Evolutionary conservation across 371 early-diverging fungal species (phyloP).

Genomic region (Circinella minor): DNA sequence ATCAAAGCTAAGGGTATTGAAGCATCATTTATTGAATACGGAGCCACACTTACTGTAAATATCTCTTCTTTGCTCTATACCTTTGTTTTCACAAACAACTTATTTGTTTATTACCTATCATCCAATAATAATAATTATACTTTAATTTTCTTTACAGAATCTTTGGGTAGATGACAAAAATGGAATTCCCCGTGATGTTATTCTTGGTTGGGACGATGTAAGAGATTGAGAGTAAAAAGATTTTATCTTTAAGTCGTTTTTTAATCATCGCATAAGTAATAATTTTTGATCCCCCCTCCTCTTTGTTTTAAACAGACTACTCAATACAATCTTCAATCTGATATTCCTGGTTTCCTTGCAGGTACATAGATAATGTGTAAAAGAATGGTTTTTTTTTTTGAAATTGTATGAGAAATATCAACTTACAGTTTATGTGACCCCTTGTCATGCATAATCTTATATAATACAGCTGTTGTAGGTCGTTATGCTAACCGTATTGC

Average conservation of each 20-base stretch:
- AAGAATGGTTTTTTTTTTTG: too few relatives aligned
- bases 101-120: neutral
- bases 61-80: neutral
- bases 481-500: constrained; percentile 30
- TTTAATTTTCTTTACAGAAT: constrained; percentile 13
- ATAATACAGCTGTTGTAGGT: constrained; percentile 22
- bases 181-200: constrained; percentile 19
- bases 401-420: neutral
- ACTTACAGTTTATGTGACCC: neutral
- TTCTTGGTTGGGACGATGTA: constrained; percentile 33
- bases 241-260: too few relatives aligned
- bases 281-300: too few relatives aligned
- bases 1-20: constrained; percentile 31
- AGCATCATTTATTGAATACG: constrained; percentile 28
- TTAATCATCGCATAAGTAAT: too few relatives aligned
- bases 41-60: constrained; percentile 27
- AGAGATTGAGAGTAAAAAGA: neutral
- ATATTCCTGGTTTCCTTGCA: constrained; percentile 21
- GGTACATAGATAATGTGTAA: neutral
- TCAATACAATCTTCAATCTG: constrained; percentile 23
- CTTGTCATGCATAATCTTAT: neutral
- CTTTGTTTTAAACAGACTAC: constrained; percentile 13
- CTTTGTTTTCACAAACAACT: neutral
- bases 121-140: too few relatives aligned
- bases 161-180: constrained; percentile 29